Base-by-base conservation (phyloP, 2,329 filamentous ascomycete genomes). In the Knufia fluminis region DNA sequence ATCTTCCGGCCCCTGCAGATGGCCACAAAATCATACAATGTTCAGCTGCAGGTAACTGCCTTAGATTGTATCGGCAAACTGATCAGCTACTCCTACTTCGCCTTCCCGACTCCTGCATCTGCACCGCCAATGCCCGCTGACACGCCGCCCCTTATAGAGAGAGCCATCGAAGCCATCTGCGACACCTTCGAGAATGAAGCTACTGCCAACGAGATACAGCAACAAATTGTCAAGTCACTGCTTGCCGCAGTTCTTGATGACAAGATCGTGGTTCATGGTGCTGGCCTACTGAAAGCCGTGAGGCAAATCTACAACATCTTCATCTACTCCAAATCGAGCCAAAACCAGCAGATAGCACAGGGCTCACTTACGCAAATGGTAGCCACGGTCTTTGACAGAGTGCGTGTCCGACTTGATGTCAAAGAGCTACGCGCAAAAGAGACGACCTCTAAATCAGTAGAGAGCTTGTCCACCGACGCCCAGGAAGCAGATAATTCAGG, bases 221-320 rank as follows among this genome's bases (percentile, higher is more conserved):
- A 97, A 60, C 92, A 98, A 69, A 98, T 98, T 59, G 88, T 98
- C 66, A 97, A 98, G 71, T 97, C 92, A 1, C 74, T 98, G 52
- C 74, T 98, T 52, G 90, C 92, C 12, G 94, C 94, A 12, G 92
- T 98, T 12, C 73, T 98, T 56, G 97, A 97, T 64, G 92, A 98
- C 72, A 98, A 97, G 71, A 95, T 97, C 57, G 89, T 98, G 38
- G 94, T 98, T 1, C 92, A 98, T 66, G 92, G 92, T 52, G 91
- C 92, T 32, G 94, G 92, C 55, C 76, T 98, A 54, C 76, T 98
- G 57, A 98, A 98, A 72, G 91, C 92, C 48, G 89, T 98, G 57
- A 85, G 92, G 59, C 88, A 97, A 68, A 94, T 96, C 51, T 98
- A 98, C 75, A 98, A 98, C 71, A 94, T 98, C 59, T 98, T 98